Conservation (phyloP, 768 basidiomycete species). For the Hygrocybe coccinea region DNA sequence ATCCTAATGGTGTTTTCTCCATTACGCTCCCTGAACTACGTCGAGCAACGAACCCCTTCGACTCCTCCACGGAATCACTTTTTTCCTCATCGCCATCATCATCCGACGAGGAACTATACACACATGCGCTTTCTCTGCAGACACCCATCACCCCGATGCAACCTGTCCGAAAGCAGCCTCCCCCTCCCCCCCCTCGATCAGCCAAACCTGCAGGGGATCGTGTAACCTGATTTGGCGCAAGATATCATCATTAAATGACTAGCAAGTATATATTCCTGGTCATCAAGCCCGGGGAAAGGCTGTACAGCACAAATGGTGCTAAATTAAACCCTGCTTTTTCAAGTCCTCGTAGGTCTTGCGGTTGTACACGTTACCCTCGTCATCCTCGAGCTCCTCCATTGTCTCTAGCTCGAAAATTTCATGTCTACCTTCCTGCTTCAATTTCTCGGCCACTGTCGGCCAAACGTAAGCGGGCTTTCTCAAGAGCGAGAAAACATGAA, state of each 20-base stretch:
- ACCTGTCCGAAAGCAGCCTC: slow-evolving; percentile 35
- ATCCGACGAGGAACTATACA: slow-evolving; percentile 81
- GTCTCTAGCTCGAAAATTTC: slow-evolving; percentile 92
- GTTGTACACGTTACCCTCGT: slow-evolving; percentile 98
- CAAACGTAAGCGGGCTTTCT: not conserved
- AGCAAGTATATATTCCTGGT: slow-evolving; percentile 5
- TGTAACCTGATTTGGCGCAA: not conserved
- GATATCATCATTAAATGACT: slow-evolving; percentile 6
- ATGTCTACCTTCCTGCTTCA: slow-evolving; percentile 93
- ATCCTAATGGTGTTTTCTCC: slow-evolving; percentile 8
- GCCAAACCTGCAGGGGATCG: slow-evolving; percentile 23
- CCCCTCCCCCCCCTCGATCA: slow-evolving; percentile 43
- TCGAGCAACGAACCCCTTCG: slow-evolving; percentile 61
- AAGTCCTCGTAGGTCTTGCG: slow-evolving; percentile 96
- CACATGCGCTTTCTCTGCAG: slow-evolving; percentile 64
- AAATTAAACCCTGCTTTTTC: slow-evolving; percentile 92
- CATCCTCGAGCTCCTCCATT: slow-evolving; percentile 97
- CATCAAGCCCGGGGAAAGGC: slow-evolving; percentile 3
- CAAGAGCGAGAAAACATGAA: not conserved
- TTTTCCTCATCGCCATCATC: slow-evolving; percentile 74
- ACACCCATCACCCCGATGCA: slow-evolving; percentile 64
- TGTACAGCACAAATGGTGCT: slow-evolving; percentile 14
- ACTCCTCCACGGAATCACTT: slow-evolving; percentile 60
- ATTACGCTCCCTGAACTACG: slow-evolving; percentile 23
- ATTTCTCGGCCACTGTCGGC: slow-evolving; percentile 83